These are phyloP conservation scores for Penicillium paneum DNA, from an alignment of 2,329 filamentous ascomycete genomes.

Conservation along the genomic window DNA sequence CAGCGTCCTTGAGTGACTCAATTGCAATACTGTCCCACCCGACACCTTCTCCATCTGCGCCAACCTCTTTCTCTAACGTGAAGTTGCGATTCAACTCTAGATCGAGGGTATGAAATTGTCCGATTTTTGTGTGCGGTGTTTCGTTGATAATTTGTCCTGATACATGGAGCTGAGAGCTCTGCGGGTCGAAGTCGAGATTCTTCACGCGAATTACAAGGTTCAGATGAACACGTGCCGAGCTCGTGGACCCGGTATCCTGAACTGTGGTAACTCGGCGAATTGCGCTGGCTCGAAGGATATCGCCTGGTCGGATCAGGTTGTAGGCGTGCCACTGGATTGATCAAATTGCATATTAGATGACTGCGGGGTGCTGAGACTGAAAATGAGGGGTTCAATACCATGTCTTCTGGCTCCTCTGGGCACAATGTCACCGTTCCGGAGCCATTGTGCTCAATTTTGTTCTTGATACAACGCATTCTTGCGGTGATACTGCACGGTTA, in stretches of 20 bases:
- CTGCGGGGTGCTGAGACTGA: background rate
- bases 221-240: conserved; percentile 62
- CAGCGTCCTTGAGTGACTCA: conserved; percentile 72
- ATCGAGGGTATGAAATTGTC: conserved; percentile 70
- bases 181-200: conserved; percentile 66
- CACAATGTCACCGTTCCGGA: conserved; percentile 63
- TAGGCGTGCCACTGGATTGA: conserved; percentile 65
- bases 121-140: conserved; percentile 65
- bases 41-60: conserved; percentile 39
- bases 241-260: conserved; percentile 57
- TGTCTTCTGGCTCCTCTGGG: conserved; percentile 72
- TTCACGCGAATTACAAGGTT: conserved; percentile 64
- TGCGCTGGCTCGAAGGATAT: conserved; percentile 63
- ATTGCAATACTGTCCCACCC: conserved; percentile 89
- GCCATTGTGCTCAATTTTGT: conserved; percentile 64
- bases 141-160: conserved; percentile 63
- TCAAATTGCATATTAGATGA: conserved; percentile 5
- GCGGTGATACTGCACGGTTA: background rate
- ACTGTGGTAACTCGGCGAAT: conserved; percentile 64
- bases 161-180: conserved; percentile 66
- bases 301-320: conserved; percentile 66
- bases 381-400: conserved; percentile 48
- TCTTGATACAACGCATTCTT: conserved; percentile 64
- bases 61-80: conserved; percentile 75
- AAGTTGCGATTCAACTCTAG: conserved; percentile 86